A percentile compares a stretch with the other conserved stretches of the same genome.
phyloP scores from a whole-genome alignment of 768 basidiomycete species.

The Lepiota subincarnata region DNA sequence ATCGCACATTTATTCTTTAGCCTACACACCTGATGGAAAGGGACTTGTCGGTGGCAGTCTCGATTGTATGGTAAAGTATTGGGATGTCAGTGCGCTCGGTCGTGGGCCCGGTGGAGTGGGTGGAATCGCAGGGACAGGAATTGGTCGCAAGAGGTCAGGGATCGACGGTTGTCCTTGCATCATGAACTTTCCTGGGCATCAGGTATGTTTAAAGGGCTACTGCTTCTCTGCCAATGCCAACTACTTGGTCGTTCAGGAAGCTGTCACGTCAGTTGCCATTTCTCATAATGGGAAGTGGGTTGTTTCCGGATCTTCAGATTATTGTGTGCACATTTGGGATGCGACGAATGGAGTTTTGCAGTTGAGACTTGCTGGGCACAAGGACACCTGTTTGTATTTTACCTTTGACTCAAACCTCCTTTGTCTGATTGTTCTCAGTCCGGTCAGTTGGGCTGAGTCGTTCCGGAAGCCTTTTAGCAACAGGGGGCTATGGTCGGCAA shows the following conservation, averaged over 20 bases:
- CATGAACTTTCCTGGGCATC: constrained; percentile 81
- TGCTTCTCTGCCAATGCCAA: constrained; percentile 37
- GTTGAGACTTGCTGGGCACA: constrained; percentile 62
- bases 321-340: constrained; percentile 77
- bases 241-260: constrained; percentile 43
- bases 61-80: constrained; percentile 79
- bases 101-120: constrained; percentile 41
- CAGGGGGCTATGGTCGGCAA: constrained; percentile 31
- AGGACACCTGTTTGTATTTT: constrained; percentile 17
- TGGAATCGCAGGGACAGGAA: not conserved
- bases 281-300: constrained; percentile 79
- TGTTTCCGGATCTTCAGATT: constrained; percentile 77
- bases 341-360: constrained; percentile 57
- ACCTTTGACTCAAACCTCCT: not conserved
- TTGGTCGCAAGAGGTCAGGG: constrained; percentile 64
- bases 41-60: constrained; percentile 85
- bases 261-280: constrained; percentile 43
- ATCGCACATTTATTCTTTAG: constrained; percentile 79
- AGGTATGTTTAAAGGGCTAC: constrained; percentile 38
- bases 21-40: constrained; percentile 91
- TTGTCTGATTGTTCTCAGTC: constrained; percentile 14
- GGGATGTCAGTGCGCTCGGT: constrained; percentile 78
- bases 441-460: constrained; percentile 29
- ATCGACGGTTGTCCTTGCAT: constrained; percentile 44
- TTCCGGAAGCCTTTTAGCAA: constrained; percentile 26